Conservation (phyloP, 2,329 filamentous ascomycete species). For the Calonectria pseudoreteaudii region DNA sequence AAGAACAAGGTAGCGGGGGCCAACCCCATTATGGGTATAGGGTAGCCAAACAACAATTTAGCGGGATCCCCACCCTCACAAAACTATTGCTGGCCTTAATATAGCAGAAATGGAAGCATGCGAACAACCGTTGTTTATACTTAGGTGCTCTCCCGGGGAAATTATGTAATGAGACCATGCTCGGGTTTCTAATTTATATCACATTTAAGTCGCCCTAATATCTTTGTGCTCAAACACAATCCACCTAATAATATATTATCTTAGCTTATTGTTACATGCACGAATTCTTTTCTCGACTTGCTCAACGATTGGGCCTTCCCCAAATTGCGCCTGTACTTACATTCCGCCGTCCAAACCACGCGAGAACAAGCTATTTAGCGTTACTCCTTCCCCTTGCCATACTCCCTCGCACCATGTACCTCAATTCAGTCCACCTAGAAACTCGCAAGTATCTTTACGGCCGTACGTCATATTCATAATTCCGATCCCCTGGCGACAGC, state of each 20-base stretch:
- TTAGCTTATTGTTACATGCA: not conserved
- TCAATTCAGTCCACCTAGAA: conserved; percentile 34
- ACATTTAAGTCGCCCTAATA: not conserved
- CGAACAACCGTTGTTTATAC: not conserved
- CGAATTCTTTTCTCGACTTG: not conserved
- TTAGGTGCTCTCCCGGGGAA: not conserved
- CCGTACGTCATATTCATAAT: conserved; percentile 23
- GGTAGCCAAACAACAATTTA: not conserved
- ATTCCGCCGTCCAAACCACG: not conserved
- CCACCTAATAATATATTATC: not conserved
- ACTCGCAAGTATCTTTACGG: conserved; percentile 36
- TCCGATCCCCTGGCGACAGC: not conserved
- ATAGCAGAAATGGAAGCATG: not conserved
- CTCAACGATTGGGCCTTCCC: not conserved
- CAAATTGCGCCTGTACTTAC: not conserved
- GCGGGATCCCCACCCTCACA: not conserved
- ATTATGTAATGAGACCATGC: not conserved
- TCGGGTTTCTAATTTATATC: not conserved
- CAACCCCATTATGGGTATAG: not conserved
- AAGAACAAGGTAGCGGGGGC: not conserved
- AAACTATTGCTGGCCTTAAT: not conserved
- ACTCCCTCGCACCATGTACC: conserved; percentile 16
- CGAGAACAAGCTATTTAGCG: not conserved
- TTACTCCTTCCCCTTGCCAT: conserved; percentile 38
- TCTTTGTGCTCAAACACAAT: not conserved